Conservation (phyloP, 306 rosid species). For the Hippophae rhamnoides region DNA sequence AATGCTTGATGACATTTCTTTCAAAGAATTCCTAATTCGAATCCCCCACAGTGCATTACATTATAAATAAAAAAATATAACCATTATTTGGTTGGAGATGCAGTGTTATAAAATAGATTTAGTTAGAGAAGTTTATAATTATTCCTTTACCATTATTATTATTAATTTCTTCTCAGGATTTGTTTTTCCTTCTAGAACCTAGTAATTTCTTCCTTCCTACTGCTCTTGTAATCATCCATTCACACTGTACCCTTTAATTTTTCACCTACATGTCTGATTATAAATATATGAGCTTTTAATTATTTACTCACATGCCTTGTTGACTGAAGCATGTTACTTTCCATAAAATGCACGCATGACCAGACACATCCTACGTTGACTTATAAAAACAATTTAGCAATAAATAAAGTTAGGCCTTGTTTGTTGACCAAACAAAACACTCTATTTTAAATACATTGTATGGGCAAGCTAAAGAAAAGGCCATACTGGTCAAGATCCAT, state of each 20-base stretch:
- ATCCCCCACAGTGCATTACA: too few species aligned
- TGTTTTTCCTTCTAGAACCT: too few species aligned
- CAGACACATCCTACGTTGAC: constrained; percentile 46
- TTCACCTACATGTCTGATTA: constrained; percentile 11
- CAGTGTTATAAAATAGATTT: too few species aligned
- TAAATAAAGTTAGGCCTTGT: constrained; percentile 22
- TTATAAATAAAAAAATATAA: too few species aligned
- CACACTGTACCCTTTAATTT: constrained; percentile 2
- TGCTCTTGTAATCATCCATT: not conserved
- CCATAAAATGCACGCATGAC: constrained; percentile 36
- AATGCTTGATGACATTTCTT: too few species aligned
- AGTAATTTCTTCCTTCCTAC: not conserved
- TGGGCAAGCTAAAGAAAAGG: constrained; percentile 14
- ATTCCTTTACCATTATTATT: too few species aligned
- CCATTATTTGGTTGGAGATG: too few species aligned
- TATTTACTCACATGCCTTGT: constrained; percentile 59
- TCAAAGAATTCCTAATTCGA: too few species aligned
- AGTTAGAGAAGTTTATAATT: too few species aligned
- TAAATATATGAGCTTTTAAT: constrained; percentile 11
- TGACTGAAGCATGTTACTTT: constrained; percentile 70
- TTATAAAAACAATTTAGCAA: constrained; percentile 14
- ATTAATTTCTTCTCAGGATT: too few species aligned
- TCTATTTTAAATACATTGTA: constrained; percentile 10
- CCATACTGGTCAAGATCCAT: constrained; percentile 38
- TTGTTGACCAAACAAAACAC: constrained; percentile 45